A percentile compares a stretch with the other conserved stretches of the same genome.
phyloP scores from a whole-genome alignment of 139 green algal genomes.

The Tetratostichococcus sp. region DNA sequence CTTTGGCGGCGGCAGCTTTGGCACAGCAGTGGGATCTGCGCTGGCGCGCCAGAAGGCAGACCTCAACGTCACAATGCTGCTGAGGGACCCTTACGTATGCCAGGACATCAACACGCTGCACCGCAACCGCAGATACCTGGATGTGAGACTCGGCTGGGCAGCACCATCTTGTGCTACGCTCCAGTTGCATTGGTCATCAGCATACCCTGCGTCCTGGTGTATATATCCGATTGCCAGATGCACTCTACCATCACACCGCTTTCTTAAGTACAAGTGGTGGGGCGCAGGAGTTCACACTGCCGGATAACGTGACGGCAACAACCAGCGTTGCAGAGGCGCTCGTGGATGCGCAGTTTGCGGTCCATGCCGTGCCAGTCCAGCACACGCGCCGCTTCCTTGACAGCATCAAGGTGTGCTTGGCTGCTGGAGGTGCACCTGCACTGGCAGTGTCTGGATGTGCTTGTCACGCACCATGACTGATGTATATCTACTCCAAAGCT shows the following conservation, averaged over 20 bases:
- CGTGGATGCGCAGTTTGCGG: constrained; percentile 68
- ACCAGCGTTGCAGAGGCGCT: constrained; percentile 69
- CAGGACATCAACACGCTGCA: constrained; percentile 85
- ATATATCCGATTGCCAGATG: no score
- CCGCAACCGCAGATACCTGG: constrained; percentile 82
- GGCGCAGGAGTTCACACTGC: constrained; percentile 67
- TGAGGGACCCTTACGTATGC: constrained; percentile 76
- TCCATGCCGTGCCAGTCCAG: constrained; percentile 96
- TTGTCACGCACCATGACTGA: no score
- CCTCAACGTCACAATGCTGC: constrained; percentile 76
- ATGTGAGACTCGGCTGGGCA: constrained; percentile 29
- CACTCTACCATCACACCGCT: neutral
- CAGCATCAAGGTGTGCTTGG: constrained; percentile 43
- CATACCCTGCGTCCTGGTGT: no score
- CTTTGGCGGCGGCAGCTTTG: constrained; percentile 95
- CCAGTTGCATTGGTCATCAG: no score
- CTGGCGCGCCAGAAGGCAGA: constrained; percentile 79
- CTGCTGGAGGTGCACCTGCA: neutral
- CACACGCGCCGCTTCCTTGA: constrained; percentile 75
- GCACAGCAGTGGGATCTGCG: constrained; percentile 86
- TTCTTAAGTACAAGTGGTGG: neutral
- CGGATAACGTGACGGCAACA: constrained; percentile 80
- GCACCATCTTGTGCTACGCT: no score
- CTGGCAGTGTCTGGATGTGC: no score
- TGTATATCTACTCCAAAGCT: no score